Conservation (phyloP, 192 early-diverging fungal genomes). For the Podila horticola region DNA sequence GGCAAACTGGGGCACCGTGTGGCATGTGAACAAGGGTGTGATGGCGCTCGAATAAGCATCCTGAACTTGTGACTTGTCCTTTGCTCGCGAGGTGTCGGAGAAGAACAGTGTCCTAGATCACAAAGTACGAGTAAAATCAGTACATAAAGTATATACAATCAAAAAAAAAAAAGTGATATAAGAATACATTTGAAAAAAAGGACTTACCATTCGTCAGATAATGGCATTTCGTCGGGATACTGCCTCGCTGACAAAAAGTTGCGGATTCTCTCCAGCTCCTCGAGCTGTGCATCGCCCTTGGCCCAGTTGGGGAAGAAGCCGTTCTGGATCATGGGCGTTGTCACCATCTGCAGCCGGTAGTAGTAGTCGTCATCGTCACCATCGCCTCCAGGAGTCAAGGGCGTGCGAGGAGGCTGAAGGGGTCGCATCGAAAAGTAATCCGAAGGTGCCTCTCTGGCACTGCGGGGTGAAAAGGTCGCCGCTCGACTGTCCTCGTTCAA, state of each 20-base stretch:
- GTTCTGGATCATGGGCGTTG: constrained; percentile 51
- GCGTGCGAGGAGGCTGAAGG: constrained; percentile 37
- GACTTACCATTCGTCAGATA: constrained; percentile 48
- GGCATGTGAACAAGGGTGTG: constrained; percentile 57
- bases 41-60: constrained; percentile 57
- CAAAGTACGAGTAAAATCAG: neutral
- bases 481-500: constrained; percentile 20
- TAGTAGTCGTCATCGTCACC: constrained; percentile 51
- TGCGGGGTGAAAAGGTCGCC: constrained; percentile 32
- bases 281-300: constrained; percentile 46
- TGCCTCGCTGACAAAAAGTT: constrained; percentile 37
- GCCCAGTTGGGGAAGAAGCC: constrained; percentile 53
- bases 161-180: neutral
- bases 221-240: constrained; percentile 49
- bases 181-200: neutral
- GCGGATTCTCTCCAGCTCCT: constrained; percentile 45
- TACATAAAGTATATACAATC: too few species aligned
- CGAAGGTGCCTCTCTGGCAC: constrained; percentile 10
- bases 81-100: constrained; percentile 55
- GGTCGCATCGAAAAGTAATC: constrained; percentile 53
- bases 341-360: constrained; percentile 46
- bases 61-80: constrained; percentile 34
- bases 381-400: constrained; percentile 43
- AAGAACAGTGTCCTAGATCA: constrained; percentile 53
- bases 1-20: constrained; percentile 59